These are phyloP conservation scores for Eleusine indica DNA, from an alignment of 176 grass and related monocot genomes.

Conservation along the genomic window DNA sequence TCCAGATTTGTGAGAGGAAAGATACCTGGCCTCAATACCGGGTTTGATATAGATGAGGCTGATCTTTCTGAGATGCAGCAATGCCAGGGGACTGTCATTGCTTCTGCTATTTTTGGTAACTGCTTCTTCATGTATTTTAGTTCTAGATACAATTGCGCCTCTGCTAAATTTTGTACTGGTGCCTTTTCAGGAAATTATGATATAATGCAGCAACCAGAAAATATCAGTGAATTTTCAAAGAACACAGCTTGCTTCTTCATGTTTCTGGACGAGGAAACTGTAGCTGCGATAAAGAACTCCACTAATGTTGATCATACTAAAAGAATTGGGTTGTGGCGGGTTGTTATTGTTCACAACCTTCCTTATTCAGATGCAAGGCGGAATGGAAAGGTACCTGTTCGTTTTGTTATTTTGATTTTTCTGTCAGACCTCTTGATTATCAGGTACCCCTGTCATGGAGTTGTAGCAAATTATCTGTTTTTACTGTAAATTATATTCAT, in stretches of 20 bases:
- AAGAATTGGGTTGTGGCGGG: slow-evolving; percentile 80
- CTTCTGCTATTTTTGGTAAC: slow-evolving; percentile 99
- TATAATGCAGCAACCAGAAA: slow-evolving; percentile 92
- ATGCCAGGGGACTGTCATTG: slow-evolving; percentile 73
- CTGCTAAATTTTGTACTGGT: slow-evolving; percentile 30
- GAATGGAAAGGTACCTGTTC: slow-evolving; percentile 78
- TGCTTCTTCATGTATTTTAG: neutral
- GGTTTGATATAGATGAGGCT: slow-evolving; percentile 89
- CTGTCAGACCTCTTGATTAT: slow-evolving; percentile 5
- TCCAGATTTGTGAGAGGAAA: slow-evolving; percentile 89
- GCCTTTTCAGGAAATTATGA: slow-evolving; percentile 90
- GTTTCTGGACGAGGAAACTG: slow-evolving; percentile 98
- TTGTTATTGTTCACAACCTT: slow-evolving; percentile 88
- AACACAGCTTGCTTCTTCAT: slow-evolving; percentile 91
- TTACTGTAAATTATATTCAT: neutral
- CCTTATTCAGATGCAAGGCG: slow-evolving; percentile 87
- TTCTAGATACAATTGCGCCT: slow-evolving; percentile 24
- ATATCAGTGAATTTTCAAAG: slow-evolving; percentile 79
- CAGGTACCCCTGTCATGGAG: slow-evolving; percentile 8
- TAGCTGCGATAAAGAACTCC: slow-evolving; percentile 78
- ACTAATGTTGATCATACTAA: slow-evolving; percentile 54
- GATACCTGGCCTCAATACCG: slow-evolving; percentile 78
- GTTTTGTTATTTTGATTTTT: slow-evolving; percentile 35
- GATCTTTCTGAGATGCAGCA: slow-evolving; percentile 88
- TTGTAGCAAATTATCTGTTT: slow-evolving; percentile 8